phyloP scores from a whole-genome alignment of 805 yeast species.

The Kodamaea kaohsiungensis region DNA sequence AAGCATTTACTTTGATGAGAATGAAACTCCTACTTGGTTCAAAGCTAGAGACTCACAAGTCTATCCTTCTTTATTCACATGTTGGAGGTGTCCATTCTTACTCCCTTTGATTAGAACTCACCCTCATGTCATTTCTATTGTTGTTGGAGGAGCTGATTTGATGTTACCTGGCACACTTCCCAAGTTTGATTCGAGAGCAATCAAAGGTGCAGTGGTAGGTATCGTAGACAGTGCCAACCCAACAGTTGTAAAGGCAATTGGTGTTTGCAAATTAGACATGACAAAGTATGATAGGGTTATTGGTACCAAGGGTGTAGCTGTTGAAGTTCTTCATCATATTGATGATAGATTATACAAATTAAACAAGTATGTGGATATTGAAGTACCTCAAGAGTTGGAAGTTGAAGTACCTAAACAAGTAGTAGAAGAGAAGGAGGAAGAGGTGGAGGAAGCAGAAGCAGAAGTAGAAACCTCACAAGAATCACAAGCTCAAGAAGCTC shows the following conservation, averaged over 20 bases:
- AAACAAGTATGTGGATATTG: conserved; percentile 46
- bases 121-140: conserved; percentile 64
- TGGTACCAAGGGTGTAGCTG: conserved; percentile 80
- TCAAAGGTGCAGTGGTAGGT: conserved; percentile 65
- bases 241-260: conserved; percentile 68
- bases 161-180: conserved; percentile 74
- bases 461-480: conserved; percentile 9
- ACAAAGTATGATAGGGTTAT: conserved; percentile 44
- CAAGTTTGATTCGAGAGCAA: conserved; percentile 53
- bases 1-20: conserved; percentile 60
- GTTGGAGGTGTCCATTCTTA: conserved; percentile 68
- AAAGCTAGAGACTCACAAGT: conserved; percentile 52
- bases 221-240: conserved; percentile 65
- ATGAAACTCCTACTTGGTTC: conserved; percentile 74
- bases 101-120: conserved; percentile 74
- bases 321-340: conserved; percentile 62
- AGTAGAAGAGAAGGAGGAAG: conserved; percentile 19
- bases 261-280: conserved; percentile 55
- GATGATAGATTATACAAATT: conserved; percentile 64
- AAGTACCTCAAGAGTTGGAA: conserved; percentile 26
- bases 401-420: conserved; percentile 5
- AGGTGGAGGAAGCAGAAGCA: conserved; percentile 14
- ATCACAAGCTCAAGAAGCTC: too few relatives aligned
- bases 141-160: conserved; percentile 78
- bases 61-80: conserved; percentile 71